Base-by-base conservation (phyloP, 1,284 basidiomycete genomes). In the Papiliotrema terrestris region DNA sequence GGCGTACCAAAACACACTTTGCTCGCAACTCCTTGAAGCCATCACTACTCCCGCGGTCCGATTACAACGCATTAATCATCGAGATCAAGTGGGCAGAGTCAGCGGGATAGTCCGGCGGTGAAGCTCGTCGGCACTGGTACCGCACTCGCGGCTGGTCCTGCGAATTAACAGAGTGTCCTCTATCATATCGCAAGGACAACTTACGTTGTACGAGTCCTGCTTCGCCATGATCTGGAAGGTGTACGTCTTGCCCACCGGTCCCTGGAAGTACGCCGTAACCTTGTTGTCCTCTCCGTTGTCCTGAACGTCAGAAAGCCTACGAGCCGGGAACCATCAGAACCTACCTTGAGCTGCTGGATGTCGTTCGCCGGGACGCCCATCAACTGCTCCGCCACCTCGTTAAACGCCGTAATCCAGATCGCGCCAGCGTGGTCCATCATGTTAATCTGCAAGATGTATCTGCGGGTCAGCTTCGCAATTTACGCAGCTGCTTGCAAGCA, bases 351-450 rank as follows among this genome's bases (percentile, higher is more conserved):
- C 36, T 81, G 80, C 57, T 88, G 78, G 32, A 98, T 77, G 43
- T 95, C 86, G 68, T 92, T 85, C 15, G 92, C 96, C 19, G 83
- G 78, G 79, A 86, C 86, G 35, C 85, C 88, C 61, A 98, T 85
- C 14, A 97, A 76, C 20, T 80, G 78, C 56, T 85, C 75, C 2
- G 93, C 95, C 29, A 89, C 84, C 15, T 98, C 96, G 73, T 98
- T 97, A 81, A 98, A 98, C 1, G 91, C 92, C 56, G 89, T 89
- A 43, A 98, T 79, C 95, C 95, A 99, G 25, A 87, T 83, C 71
- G 93, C 89, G 20, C 86, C 87, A 15, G 91, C 88, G 77, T 87
- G 83, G 75, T 99, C 96, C 38, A 91, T 85, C 14, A 92, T 87
- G 52, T 91, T 91, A 78, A 96, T 83, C 29, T 85, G 83, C 61